Conservation (phyloP, 1,284 basidiomycete species). For the Irpex sp. region DNA sequence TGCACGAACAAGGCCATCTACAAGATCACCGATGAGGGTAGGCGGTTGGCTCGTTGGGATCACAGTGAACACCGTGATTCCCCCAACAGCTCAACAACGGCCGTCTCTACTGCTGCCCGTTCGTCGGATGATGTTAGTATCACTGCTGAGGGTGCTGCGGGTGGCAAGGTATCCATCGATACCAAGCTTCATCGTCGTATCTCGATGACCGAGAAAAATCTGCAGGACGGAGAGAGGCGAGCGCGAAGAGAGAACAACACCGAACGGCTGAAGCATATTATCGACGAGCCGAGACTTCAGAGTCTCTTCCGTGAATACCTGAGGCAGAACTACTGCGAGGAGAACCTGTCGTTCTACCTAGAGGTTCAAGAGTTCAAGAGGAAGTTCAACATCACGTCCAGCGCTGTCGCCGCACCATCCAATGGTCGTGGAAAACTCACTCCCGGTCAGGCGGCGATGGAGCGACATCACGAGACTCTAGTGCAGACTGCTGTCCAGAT, state of each 20-base stretch:
- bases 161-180: constrained; percentile 38
- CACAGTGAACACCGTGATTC: constrained; percentile 44
- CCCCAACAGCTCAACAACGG: constrained; percentile 62
- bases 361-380: constrained; percentile 97
- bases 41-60: constrained; percentile 82
- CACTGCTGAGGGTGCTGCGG: background rate
- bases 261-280: constrained; percentile 86
- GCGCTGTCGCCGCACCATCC: constrained; percentile 68
- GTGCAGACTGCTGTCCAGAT: constrained; percentile 95
- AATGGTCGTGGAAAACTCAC: constrained; percentile 37
- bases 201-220: constrained; percentile 71
- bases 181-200: constrained; percentile 74
- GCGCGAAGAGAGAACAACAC: constrained; percentile 78
- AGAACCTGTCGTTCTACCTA: constrained; percentile 96
- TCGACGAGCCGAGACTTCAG: constrained; percentile 90
- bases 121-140: constrained; percentile 38
- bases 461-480: constrained; percentile 93
- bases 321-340: constrained; percentile 94
- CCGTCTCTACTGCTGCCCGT: constrained; percentile 41
- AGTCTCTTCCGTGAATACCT: constrained; percentile 93
- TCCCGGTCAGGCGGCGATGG: constrained; percentile 88
- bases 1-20: constrained; percentile 95
- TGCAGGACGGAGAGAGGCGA: constrained; percentile 47
- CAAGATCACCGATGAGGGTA: constrained; percentile 89
- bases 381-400: constrained; percentile 93